Percentiles rank a stretch among this genome's conserved stretches.
Conservation (phyloP, 345 rosid genomes). For the Erysimum cheiranthoides region DNA sequence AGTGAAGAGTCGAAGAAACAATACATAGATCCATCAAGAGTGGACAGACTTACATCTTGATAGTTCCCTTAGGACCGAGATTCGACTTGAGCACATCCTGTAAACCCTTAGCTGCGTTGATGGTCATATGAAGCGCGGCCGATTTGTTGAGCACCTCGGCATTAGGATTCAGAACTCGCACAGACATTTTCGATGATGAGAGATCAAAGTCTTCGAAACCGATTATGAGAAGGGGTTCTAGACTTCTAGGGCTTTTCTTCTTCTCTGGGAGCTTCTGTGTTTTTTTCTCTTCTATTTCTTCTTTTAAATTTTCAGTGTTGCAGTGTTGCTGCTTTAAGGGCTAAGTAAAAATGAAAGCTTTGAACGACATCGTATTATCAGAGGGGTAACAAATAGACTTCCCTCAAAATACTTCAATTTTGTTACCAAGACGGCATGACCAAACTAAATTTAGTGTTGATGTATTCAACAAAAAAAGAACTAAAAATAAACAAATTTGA, state of each 20-base stretch:
- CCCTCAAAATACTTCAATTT: background rate
- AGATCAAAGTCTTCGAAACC: background rate
- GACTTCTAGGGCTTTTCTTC: conserved; percentile 39
- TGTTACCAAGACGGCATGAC: background rate
- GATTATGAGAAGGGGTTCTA: background rate
- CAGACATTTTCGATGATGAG: conserved; percentile 66
- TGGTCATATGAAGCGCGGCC: conserved; percentile 98
- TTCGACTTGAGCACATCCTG: conserved; percentile 93
- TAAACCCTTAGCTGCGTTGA: conserved; percentile 95
- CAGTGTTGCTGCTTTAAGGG: conserved; percentile 14
- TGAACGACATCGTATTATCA: conserved; percentile 10
- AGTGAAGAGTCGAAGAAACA: background rate
- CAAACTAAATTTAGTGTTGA: background rate
- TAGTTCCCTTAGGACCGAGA: conserved; percentile 98
- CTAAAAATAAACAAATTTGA: no score
- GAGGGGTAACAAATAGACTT: background rate
- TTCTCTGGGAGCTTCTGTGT: conserved; percentile 31
- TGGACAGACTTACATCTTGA: conserved; percentile 67
- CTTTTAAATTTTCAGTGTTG: conserved; percentile 34
- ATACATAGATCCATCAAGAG: background rate
- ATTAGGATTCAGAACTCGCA: conserved; percentile 89
- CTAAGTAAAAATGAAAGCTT: no score
- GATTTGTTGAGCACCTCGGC: conserved; percentile 99
- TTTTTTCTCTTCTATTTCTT: conserved; percentile 28
- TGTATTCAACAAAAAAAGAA: background rate